A percentile compares a stretch with the other conserved stretches of the same genome.
Evolutionary conservation across 2,329 filamentous ascomycete species (phyloP).

Genomic region (Hymenoscyphus infarciens): DNA sequence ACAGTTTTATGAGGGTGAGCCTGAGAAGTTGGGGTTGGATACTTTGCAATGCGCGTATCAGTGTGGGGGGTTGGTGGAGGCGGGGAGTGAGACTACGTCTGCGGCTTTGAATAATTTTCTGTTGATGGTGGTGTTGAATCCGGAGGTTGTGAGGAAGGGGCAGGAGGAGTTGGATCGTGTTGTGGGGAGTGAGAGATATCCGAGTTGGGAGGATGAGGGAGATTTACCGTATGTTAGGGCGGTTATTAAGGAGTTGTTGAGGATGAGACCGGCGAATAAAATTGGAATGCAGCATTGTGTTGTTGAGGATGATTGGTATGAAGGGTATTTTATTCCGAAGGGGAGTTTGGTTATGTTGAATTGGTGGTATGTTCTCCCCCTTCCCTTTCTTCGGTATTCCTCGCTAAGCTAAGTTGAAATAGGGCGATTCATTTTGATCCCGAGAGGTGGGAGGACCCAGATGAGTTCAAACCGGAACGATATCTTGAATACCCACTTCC

Average conservation of each 20-base stretch:
- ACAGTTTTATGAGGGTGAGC: conserved; percentile 40
- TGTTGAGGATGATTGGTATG: conserved; percentile 34
- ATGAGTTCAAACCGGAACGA: conserved; percentile 43
- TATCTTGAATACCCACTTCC: conserved; percentile 26
- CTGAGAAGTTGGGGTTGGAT: conserved; percentile 40
- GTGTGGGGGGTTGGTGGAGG: conserved; percentile 44
- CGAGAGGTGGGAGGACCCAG: conserved; percentile 40
- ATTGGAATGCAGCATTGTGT: conserved; percentile 33
- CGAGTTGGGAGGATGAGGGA: conserved; percentile 36
- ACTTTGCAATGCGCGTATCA: conserved; percentile 44
- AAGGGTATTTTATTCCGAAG: conserved; percentile 40
- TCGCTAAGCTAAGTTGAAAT: background rate
- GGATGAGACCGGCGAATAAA: conserved; percentile 40
- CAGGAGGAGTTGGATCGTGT: conserved; percentile 41
- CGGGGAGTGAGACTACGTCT: conserved; percentile 35
- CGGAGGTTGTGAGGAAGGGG: conserved; percentile 37
- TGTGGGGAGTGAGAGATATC: conserved; percentile 37
- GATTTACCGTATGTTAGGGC: conserved; percentile 41
- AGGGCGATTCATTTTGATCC: conserved; percentile 39
- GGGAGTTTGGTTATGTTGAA: conserved; percentile 39
- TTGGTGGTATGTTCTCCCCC: conserved; percentile 29
- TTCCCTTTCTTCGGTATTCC: background rate
- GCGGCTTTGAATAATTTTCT: conserved; percentile 34
- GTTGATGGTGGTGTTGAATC: conserved; percentile 39
- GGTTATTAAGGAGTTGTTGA: conserved; percentile 41